These are phyloP conservation scores for Zopfia rhizophila DNA, from an alignment of 2,329 filamentous ascomycete genomes.

Conservation along the genomic window DNA sequence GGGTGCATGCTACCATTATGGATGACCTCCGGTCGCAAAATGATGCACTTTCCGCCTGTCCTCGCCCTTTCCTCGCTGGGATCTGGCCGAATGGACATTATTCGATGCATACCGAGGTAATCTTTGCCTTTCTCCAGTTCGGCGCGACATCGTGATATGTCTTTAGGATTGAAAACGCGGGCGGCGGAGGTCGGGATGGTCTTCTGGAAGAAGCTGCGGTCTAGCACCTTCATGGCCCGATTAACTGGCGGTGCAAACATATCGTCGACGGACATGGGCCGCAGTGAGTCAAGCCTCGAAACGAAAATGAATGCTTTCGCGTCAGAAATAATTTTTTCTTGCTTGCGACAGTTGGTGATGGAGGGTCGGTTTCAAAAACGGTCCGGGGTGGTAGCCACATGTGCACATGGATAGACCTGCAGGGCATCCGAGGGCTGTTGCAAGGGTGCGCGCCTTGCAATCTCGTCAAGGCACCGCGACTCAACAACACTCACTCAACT, in stretches of 20 bases:
- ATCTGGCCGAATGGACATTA: slow-evolving; percentile 69
- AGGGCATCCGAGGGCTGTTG: no score
- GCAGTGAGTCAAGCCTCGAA: not conserved
- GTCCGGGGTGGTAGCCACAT: no score
- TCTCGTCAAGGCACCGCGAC: no score
- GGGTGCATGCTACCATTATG: slow-evolving; percentile 45
- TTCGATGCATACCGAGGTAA: slow-evolving; percentile 70
- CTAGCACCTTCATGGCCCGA: slow-evolving; percentile 80
- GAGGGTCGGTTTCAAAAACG: slow-evolving; percentile 1
- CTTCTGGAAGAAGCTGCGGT: slow-evolving; percentile 84
- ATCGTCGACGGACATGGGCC: slow-evolving; percentile 40
- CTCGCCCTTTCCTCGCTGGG: slow-evolving; percentile 68
- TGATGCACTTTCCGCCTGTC: slow-evolving; percentile 56
- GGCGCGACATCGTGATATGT: slow-evolving; percentile 77
- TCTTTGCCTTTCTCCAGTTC: slow-evolving; percentile 73
- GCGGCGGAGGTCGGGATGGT: slow-evolving; percentile 81
- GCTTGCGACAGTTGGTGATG: slow-evolving; percentile 7
- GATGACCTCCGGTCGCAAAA: slow-evolving; percentile 57
- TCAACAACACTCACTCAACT: slow-evolving; percentile 30
- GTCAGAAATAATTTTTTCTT: slow-evolving; percentile 5
- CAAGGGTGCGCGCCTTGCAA: no score
- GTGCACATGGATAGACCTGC: no score
- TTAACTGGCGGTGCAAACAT: slow-evolving; percentile 85
- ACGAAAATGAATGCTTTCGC: not conserved
- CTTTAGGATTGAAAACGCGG: slow-evolving; percentile 76